These are phyloP conservation scores for Ambrosia artemisiifolia DNA, from an alignment of 129 eudicot genomes.

Conservation along the genomic window DNA sequence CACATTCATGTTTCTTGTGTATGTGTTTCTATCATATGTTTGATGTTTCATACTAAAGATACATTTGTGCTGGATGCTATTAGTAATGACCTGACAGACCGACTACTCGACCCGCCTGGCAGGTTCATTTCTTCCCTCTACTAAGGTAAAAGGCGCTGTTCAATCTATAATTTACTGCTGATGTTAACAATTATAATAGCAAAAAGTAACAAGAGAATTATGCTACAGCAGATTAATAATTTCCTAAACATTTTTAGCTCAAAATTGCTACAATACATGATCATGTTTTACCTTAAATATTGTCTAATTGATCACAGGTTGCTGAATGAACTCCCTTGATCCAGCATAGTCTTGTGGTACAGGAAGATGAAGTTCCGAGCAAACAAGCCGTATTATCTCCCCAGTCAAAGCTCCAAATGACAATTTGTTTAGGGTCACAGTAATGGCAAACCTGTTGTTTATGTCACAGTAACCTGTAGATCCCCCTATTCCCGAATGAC, in stretches of 20 bases:
- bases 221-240: background rate
- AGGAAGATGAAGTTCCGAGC: conserved; percentile 74
- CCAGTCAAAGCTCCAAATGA: conserved; percentile 73
- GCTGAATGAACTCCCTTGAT: conserved; percentile 28
- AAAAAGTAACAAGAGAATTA: background rate
- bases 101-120: background rate
- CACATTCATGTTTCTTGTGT: too few relatives aligned
- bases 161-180: background rate
- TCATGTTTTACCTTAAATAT: background rate
- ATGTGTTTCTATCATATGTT: too few relatives aligned
- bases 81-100: background rate
- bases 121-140: background rate
- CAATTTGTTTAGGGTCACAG: conserved; percentile 75
- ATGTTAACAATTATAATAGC: background rate
- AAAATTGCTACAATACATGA: conserved; percentile 11
- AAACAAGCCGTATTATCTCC: conserved; percentile 63
- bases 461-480: conserved; percentile 83
- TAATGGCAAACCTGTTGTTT: conserved; percentile 69
- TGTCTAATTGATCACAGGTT: conserved; percentile 60
- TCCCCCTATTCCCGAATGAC: conserved; percentile 96
- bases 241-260: conserved; percentile 7
- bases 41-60: background rate
- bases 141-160: background rate
- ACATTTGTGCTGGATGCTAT: background rate
- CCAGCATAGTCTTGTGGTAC: conserved; percentile 56